Percentiles rank a stretch among this genome's conserved stretches.
Conservation (phyloP, 2,329 filamentous ascomycete genomes). For the Simplicillium aogashimaense region DNA sequence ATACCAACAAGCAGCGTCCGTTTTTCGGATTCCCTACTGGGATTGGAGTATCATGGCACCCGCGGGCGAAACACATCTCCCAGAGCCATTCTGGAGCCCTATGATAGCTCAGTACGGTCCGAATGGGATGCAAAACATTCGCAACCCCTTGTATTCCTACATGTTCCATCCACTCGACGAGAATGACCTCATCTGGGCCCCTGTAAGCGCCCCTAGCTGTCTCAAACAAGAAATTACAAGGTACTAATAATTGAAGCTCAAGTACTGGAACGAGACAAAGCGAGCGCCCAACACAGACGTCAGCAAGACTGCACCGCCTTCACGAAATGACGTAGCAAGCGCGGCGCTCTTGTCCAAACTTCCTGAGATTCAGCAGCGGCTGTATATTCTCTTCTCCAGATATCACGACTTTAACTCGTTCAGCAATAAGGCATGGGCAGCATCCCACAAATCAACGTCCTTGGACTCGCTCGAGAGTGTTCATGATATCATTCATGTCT, state of each 20-base stretch:
- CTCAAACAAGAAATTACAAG: too few relatives aligned
- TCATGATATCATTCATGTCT: slow-evolving; percentile 53
- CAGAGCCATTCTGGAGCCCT: slow-evolving; percentile 31
- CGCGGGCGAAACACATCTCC: slow-evolving; percentile 36
- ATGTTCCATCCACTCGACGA: slow-evolving; percentile 49
- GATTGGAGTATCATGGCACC: slow-evolving; percentile 45
- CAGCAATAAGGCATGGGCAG: slow-evolving; percentile 57
- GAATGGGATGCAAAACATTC: slow-evolving; percentile 42
- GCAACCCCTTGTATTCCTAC: slow-evolving; percentile 54
- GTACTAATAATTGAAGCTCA: slow-evolving; percentile 32
- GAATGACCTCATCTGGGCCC: slow-evolving; percentile 46
- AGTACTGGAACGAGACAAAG: slow-evolving; percentile 49
- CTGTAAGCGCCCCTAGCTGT: slow-evolving; percentile 34
- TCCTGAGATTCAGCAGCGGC: slow-evolving; percentile 46
- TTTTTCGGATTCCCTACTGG: slow-evolving; percentile 49
- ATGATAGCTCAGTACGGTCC: slow-evolving; percentile 45
- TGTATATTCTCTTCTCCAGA: slow-evolving; percentile 58
- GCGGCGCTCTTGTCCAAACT: slow-evolving; percentile 33
- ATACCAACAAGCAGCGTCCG: slow-evolving; percentile 40
- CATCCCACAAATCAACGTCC: slow-evolving; percentile 30
- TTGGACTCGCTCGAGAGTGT: slow-evolving; percentile 57
- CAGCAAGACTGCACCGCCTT: slow-evolving; percentile 24
- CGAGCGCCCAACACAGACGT: slow-evolving; percentile 35
- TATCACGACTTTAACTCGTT: slow-evolving; percentile 60
- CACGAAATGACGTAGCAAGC: slow-evolving; percentile 50